Evolutionary conservation across 371 early-diverging fungal genomes (phyloP), one percentile per base, ranked within the genome.

Genomic region (Apophysomyces trapeziformis): DNA sequence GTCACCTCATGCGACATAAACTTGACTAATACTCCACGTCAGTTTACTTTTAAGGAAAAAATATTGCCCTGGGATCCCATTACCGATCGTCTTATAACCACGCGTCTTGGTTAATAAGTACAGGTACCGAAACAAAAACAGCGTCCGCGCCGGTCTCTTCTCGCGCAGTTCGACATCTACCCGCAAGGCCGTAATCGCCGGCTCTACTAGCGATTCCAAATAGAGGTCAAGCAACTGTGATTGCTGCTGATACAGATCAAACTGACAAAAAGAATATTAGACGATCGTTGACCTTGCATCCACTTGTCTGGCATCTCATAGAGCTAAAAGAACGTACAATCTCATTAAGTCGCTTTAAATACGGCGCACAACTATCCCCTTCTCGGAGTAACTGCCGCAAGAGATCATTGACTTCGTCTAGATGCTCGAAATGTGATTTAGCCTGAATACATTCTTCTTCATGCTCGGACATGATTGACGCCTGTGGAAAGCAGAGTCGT

Each of bases 1-100:
- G 86, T 78, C 9, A 93, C 96, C 60, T 94, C 93, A 75, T 97
- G 96, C 5, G 94, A 86, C 69, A 97, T 89, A 69, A 96, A 93
- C 66, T 91, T 91, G 70, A 97, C 89, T 77, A 85, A 13, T 61
- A 44, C 13, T 39, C 61, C 8, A 16, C 38, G 32, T 58, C 16
- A 13, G 38, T 58, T 14, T n/a, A 36, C 26, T 16, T 32, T 16
- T 12, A 35, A 4, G 13, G n/a, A 38, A 13, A 63, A 13, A 60
- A 26, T 26, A 3, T 26, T 26, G 32, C 32, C 32, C 32, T 26
- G 32, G 32, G 32, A 18, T 45, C 18, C n/a, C 26, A 57, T 69
- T 82, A 90, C 90, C 86, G 63, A 90, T 73, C 1, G 90, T 92
- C 68, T 97, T 97, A 77, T 89, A 90, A 6, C 97, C 96, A 45